Evolutionary conservation across 169 alveolate species (phyloP).

Genomic region (Cryptosporidium ubiquitum): DNA sequence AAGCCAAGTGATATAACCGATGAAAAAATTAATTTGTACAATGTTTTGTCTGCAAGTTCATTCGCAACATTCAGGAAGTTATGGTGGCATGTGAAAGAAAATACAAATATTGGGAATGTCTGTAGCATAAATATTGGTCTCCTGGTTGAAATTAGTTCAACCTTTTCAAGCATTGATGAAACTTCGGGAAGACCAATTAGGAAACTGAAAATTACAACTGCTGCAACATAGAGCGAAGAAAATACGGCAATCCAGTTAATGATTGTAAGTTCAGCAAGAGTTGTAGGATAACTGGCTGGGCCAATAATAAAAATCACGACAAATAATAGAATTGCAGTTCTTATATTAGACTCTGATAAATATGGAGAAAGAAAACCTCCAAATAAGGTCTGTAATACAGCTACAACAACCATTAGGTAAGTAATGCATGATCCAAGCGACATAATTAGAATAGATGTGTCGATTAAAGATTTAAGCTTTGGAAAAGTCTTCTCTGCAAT

Average conservation of each 20-base stretch:
- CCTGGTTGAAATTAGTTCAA: constrained; percentile 29
- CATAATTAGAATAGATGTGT: constrained; percentile 55
- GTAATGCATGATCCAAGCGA: constrained; percentile 64
- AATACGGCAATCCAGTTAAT: constrained; percentile 73
- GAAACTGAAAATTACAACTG: constrained; percentile 58
- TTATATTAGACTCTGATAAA: constrained; percentile 22
- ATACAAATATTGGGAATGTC: constrained; percentile 67
- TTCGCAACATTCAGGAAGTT: constrained; percentile 67
- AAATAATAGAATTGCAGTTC: constrained; percentile 30
- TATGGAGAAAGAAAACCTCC: constrained; percentile 36
- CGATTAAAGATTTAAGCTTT: constrained; percentile 16
- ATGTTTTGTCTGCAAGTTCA: constrained; percentile 60
- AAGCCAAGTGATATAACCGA: constrained; percentile 52
- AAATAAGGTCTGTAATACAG: constrained; percentile 45
- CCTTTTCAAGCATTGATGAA: constrained; percentile 26
- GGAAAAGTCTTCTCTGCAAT: constrained; percentile 73
- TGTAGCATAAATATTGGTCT: constrained; percentile 56
- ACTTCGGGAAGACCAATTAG: constrained; percentile 16
- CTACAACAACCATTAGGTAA: constrained; percentile 63
- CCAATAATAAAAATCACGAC: constrained; percentile 61
- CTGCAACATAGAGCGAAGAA: constrained; percentile 65
- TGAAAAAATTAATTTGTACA: constrained; percentile 17
- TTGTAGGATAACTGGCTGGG: constrained; percentile 73
- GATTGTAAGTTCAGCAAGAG: constrained; percentile 60
- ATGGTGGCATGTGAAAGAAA: constrained; percentile 71